Percentiles rank a stretch among this genome's conserved stretches.
Conservation (phyloP, 352 stramenopile genomes). For the Phytophthora aleatoria region DNA sequence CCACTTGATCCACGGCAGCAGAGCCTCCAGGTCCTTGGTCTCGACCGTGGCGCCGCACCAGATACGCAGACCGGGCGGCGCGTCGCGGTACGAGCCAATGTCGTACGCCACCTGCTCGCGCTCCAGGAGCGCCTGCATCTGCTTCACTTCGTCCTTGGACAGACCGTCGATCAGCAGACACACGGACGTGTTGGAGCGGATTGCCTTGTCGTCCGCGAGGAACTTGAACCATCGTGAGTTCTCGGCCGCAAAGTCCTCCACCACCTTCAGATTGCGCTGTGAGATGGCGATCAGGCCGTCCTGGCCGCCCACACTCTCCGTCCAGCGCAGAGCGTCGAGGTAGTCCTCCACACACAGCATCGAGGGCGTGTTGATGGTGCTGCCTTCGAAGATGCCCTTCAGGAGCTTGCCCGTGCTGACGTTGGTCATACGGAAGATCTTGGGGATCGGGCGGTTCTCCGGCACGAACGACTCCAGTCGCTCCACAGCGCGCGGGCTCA, state of each 20-base stretch:
- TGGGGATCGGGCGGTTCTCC: constrained; percentile 92
- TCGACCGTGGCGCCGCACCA: constrained; percentile 99
- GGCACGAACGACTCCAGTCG: constrained; percentile 95
- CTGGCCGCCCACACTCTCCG: constrained; percentile 94
- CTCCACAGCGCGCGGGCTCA: constrained; percentile 96
- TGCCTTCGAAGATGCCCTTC: constrained; percentile 96
- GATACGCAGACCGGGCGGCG: constrained; percentile 97
- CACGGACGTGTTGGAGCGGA: constrained; percentile 97
- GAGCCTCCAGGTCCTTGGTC: constrained; percentile 95
- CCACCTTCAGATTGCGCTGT: constrained; percentile 93
- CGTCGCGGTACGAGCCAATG: constrained; percentile 98
- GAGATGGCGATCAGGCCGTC: constrained; percentile 94
- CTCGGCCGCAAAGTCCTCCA: constrained; percentile 97
- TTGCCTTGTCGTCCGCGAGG: constrained; percentile 93
- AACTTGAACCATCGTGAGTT: constrained; percentile 97
- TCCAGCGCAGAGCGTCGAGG: constrained; percentile 97
- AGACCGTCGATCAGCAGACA: constrained; percentile 95
- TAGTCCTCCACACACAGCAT: constrained; percentile 99
- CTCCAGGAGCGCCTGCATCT: constrained; percentile 96
- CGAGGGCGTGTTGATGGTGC: constrained; percentile 99
- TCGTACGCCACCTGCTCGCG: constrained; percentile 96
- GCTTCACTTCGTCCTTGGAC: constrained; percentile 95
- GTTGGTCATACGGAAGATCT: constrained; percentile 99
- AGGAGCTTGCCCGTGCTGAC: constrained; percentile 94
- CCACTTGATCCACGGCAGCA: constrained; percentile 99